Conservation (phyloP, 495 filamentous ascomycete species). For the Podospora pseudopauciseta region DNA sequence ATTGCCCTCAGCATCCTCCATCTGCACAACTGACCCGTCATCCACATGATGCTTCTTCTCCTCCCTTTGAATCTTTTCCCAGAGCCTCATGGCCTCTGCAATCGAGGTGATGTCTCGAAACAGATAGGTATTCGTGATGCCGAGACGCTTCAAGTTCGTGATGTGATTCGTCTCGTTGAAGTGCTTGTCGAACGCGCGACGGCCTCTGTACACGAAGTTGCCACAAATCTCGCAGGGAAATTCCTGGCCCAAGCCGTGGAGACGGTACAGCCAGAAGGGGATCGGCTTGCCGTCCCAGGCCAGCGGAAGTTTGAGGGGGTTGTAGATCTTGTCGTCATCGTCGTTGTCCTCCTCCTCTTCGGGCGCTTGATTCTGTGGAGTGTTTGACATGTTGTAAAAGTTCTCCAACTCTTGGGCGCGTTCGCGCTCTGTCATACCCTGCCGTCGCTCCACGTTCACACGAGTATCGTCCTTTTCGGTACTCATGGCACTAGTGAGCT, state of each 20-base stretch:
- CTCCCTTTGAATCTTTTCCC: slow-evolving; percentile 89
- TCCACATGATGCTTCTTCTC: slow-evolving; percentile 72
- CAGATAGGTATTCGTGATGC: slow-evolving; percentile 85
- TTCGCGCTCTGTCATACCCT: slow-evolving; percentile 94
- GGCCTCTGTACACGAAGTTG: slow-evolving; percentile 95
- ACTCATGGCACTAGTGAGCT: slow-evolving; percentile 70
- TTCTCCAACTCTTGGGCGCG: slow-evolving; percentile 86
- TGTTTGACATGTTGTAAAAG: slow-evolving; percentile 60
- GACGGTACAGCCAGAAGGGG: slow-evolving; percentile 96
- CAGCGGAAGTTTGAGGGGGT: slow-evolving; percentile 89
- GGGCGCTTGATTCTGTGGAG: slow-evolving; percentile 31
- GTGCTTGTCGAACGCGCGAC: slow-evolving; percentile 95
- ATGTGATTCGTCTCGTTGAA: slow-evolving; percentile 92
- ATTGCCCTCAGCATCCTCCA: slow-evolving; percentile 97
- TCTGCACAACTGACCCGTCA: slow-evolving; percentile 84
- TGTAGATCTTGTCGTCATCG: slow-evolving; percentile 87
- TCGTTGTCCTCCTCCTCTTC: slow-evolving; percentile 50
- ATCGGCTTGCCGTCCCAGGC: slow-evolving; percentile 99
- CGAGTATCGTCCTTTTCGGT: slow-evolving; percentile 78
- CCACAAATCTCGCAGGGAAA: slow-evolving; percentile 96
- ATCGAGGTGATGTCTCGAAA: slow-evolving; percentile 94
- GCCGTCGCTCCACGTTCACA: slow-evolving; percentile 88
- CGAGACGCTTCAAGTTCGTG: slow-evolving; percentile 87
- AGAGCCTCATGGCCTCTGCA: slow-evolving; percentile 78
- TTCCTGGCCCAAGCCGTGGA: slow-evolving; percentile 93